These are phyloP conservation scores for Boletus smithii DNA, from an alignment of 1,284 basidiomycete species.

Conservation along the genomic window DNA sequence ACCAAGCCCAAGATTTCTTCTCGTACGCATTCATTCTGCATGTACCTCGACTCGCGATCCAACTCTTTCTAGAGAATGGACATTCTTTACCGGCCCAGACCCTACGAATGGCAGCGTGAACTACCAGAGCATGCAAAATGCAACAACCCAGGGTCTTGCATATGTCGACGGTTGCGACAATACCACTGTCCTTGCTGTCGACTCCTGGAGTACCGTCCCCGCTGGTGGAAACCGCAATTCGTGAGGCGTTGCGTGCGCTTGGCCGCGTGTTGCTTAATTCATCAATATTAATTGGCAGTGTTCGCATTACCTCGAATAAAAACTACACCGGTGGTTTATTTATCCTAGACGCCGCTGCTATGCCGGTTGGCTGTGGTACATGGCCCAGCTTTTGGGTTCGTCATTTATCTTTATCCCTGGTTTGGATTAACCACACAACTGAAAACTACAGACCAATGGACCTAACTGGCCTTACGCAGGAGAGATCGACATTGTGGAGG, in stretches of 20 bases:
- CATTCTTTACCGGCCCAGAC: constrained; percentile 59
- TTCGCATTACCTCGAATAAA: constrained; percentile 70
- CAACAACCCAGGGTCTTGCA: constrained; percentile 50
- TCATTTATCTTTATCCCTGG: constrained; percentile 13
- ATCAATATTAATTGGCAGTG: constrained; percentile 36
- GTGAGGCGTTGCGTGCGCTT: constrained; percentile 38
- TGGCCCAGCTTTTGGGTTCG: constrained; percentile 71
- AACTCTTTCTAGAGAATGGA: constrained; percentile 46
- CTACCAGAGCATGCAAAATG: constrained; percentile 48
- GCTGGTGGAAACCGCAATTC: constrained; percentile 60
- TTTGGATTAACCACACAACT: not conserved
- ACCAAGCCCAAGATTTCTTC: constrained; percentile 33
- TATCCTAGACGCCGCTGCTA: constrained; percentile 71
- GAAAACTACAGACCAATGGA: constrained; percentile 41
- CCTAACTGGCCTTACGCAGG: constrained; percentile 65
- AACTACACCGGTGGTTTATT: constrained; percentile 69
- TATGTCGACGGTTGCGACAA: constrained; percentile 52
- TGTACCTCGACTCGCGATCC: not conserved
- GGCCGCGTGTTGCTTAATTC: constrained; percentile 21
- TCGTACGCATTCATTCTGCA: constrained; percentile 18
- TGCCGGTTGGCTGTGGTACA: constrained; percentile 77
- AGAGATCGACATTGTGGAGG: constrained; percentile 75
- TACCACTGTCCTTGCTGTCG: constrained; percentile 59
- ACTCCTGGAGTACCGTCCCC: constrained; percentile 49
- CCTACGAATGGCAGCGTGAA: constrained; percentile 66